Conservation (phyloP, 2,329 filamentous ascomycete species). For the Penicillium glabrum region DNA sequence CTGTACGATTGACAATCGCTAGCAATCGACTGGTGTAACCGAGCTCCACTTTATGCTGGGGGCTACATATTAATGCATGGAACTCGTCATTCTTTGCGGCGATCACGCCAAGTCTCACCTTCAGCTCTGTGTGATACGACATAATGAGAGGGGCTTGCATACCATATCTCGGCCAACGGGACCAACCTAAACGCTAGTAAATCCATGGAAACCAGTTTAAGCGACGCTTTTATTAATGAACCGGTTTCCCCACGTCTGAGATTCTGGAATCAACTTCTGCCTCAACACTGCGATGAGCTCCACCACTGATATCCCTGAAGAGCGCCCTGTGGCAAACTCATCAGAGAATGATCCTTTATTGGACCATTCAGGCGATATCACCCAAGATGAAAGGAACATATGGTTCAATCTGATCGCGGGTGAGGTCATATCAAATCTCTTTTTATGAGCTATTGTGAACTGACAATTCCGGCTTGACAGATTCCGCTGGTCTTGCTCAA, state of each 20-base stretch:
- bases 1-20: slow-evolving; percentile 2
- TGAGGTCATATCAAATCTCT: slow-evolving; percentile 39
- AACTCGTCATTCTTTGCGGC: slow-evolving; percentile 7
- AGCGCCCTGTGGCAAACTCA: slow-evolving; percentile 29
- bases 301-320: slow-evolving; percentile 64
- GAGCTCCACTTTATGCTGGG: background rate
- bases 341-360: slow-evolving; percentile 69
- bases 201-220: background rate
- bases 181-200: background rate
- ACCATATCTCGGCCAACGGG: background rate
- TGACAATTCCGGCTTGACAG: slow-evolving; percentile 44
- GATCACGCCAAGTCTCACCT: slow-evolving; percentile 10
- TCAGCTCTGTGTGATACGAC: background rate
- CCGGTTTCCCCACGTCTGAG: background rate
- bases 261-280: background rate
- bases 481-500: slow-evolving; percentile 79
- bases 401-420: slow-evolving; percentile 75
- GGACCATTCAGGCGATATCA: slow-evolving; percentile 69
- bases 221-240: background rate
- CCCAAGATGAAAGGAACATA: slow-evolving; percentile 64
- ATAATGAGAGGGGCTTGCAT: background rate
- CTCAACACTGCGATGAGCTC: slow-evolving; percentile 59
- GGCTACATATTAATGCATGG: background rate
- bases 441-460: background rate
- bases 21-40: slow-evolving; percentile 1